A percentile compares a stretch with the other conserved stretches of the same genome.
phyloP scores from a whole-genome alignment of 2,329 filamentous ascomycete species.

The Arachnomyces sp. region DNA sequence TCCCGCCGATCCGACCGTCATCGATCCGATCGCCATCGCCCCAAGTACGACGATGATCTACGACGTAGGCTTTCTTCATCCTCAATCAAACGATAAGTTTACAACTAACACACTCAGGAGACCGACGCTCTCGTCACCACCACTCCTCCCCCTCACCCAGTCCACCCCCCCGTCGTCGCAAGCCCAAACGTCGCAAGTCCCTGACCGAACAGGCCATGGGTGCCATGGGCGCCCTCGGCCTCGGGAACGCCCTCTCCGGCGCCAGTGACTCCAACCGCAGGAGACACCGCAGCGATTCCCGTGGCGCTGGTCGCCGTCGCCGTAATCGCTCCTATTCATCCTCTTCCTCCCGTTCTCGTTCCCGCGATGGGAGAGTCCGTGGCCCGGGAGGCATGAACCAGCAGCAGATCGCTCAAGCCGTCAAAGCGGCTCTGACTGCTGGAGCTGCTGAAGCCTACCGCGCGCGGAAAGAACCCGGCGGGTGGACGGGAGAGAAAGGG shows the following conservation, averaged over 20 bases:
- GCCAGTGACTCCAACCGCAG: constrained; percentile 45
- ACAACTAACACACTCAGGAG: constrained; percentile 26
- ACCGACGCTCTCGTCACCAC: constrained; percentile 22
- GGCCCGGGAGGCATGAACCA: constrained; percentile 43
- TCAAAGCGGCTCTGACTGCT: constrained; percentile 81
- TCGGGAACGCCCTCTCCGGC: constrained; percentile 53
- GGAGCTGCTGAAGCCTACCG: constrained; percentile 89
- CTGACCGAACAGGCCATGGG: constrained; percentile 44
- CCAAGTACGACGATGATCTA: constrained; percentile 32
- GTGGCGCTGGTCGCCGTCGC: constrained; percentile 27
- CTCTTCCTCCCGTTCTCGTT: constrained; percentile 44
- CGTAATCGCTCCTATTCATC: constrained; percentile 31
- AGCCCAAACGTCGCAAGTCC: constrained; percentile 37
- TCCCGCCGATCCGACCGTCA: constrained; percentile 6
- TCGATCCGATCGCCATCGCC: too few relatives aligned
- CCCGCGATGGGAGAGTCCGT: constrained; percentile 45
- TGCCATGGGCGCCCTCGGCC: constrained; percentile 48
- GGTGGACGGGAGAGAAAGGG: constrained; percentile 85
- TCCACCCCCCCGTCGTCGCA: constrained; percentile 33
- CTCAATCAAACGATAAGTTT: too few relatives aligned
- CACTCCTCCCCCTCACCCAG: constrained; percentile 24
- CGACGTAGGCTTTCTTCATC: constrained; percentile 27
- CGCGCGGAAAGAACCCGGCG: constrained; percentile 76
- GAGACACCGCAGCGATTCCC: constrained; percentile 44
- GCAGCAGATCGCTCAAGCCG: constrained; percentile 69